These are phyloP conservation scores for Populus trichocarpa DNA, from an alignment of 441 rosid species.

Conservation along the genomic window DNA sequence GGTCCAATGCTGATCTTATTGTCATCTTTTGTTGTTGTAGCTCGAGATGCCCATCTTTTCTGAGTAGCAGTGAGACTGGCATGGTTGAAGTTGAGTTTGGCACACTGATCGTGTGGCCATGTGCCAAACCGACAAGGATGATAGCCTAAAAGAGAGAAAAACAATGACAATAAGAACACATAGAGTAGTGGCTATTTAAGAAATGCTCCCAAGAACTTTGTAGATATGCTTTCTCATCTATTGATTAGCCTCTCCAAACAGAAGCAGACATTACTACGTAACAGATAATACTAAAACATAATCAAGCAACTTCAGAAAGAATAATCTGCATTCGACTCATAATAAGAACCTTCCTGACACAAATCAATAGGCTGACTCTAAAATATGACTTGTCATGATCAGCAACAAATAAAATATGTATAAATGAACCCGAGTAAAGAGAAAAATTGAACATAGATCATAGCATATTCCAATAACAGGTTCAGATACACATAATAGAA, in stretches of 20 bases:
- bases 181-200: no score
- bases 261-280: no score
- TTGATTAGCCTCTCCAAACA: no score
- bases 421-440: neutral
- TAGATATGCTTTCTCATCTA: no score
- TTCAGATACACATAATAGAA: neutral
- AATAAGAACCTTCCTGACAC: neutral
- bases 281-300: no score
- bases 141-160: slow-evolving; percentile 37
- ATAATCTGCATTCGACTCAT: no score
- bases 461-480: neutral
- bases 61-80: slow-evolving; percentile 29
- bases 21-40: slow-evolving; percentile 45
- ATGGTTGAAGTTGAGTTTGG: slow-evolving; percentile 28
- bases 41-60: slow-evolving; percentile 66
- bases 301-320: no score
- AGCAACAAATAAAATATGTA: neutral
- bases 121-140: slow-evolving; percentile 31
- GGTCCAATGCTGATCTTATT: slow-evolving; percentile 86
- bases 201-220: no score
- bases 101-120: slow-evolving; percentile 29
- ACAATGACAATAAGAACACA: neutral
- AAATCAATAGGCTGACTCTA: neutral
- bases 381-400: neutral
- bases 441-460: neutral